Percentiles rank a stretch among this genome's conserved stretches.
These are phyloP conservation scores for Quercus tomentella DNA, from an alignment of 331 rosid genomes.

Conservation along the genomic window DNA sequence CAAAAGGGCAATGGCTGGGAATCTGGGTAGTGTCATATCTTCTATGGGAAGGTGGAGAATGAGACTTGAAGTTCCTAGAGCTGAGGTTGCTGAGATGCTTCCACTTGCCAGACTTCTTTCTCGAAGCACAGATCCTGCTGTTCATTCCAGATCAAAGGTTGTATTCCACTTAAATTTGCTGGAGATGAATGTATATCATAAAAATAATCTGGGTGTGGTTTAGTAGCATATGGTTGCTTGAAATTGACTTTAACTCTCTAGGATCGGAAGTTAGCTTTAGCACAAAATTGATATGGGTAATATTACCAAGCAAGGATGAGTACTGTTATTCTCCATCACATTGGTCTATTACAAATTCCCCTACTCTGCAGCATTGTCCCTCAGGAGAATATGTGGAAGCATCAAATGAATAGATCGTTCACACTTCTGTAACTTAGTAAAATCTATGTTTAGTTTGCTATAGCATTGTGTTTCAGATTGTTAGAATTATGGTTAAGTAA, in stretches of 20 bases:
- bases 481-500: too few relatives aligned
- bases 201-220: slow-evolving; percentile 2
- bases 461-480: background rate
- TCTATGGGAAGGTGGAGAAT: slow-evolving; percentile 99
- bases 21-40: slow-evolving; percentile 82
- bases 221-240: slow-evolving; percentile 1
- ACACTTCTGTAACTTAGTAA: background rate
- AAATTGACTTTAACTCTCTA: slow-evolving; percentile 7
- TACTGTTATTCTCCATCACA: background rate
- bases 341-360: background rate
- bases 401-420: background rate
- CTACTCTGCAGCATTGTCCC: background rate
- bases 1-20: slow-evolving; percentile 56
- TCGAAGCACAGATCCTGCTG: slow-evolving; percentile 80
- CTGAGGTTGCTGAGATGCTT: slow-evolving; percentile 96
- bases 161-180: slow-evolving; percentile 25
- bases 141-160: slow-evolving; percentile 92
- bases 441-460: background rate
- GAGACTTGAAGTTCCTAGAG: slow-evolving; percentile 81
- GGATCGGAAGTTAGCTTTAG: background rate
- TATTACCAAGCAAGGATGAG: background rate
- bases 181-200: slow-evolving; percentile 3
- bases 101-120: slow-evolving; percentile 93
- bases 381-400: background rate
- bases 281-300: background rate